Evolutionary conservation across 371 early-diverging fungal genomes (phyloP).

Genomic region (Syncephalastrum contaminatum): DNA sequence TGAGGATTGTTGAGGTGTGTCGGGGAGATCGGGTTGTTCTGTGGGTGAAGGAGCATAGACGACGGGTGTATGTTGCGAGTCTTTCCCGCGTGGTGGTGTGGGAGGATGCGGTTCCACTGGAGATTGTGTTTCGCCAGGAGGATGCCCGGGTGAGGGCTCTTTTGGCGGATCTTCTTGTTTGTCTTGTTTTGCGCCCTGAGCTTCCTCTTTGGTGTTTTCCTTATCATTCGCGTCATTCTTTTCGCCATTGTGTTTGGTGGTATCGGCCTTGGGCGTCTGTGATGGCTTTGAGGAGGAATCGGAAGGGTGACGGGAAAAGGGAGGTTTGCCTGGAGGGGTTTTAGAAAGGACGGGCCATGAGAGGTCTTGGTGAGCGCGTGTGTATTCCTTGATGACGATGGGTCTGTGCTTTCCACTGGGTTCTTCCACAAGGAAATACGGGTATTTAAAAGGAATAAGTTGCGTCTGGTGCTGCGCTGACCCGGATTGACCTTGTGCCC

Average conservation of each 20-base stretch:
- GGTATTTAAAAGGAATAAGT: constrained; percentile 34
- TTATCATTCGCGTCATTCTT: constrained; percentile 1
- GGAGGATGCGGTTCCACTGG: background rate
- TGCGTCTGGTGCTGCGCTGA: constrained; percentile 4
- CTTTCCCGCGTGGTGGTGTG: too few relatives aligned
- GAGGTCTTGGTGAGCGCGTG: constrained; percentile 6
- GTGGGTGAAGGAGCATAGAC: too few relatives aligned
- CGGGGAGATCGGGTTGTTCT: background rate
- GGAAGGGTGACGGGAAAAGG: constrained; percentile 16
- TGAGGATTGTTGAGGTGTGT: constrained; percentile 7
- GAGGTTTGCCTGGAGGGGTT: constrained; percentile 22
- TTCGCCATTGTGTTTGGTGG: background rate
- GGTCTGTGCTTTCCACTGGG: constrained; percentile 39
- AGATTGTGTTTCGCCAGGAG: too few relatives aligned
- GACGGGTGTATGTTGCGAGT: too few relatives aligned
- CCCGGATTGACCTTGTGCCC: constrained; percentile 9
- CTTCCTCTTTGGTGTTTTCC: background rate
- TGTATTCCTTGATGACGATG: constrained; percentile 34
- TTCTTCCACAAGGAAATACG: constrained; percentile 42
- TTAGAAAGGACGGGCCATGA: constrained; percentile 37
- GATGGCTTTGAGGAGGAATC: too few relatives aligned
- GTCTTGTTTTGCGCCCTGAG: background rate
- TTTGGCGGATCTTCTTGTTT: too few relatives aligned
- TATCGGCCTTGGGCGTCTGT: background rate
- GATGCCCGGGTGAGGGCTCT: too few relatives aligned